Percentiles rank a stretch among this genome's conserved stretches.
Conservation (phyloP, 305 asterid species). For the Fraxinus albicans region DNA sequence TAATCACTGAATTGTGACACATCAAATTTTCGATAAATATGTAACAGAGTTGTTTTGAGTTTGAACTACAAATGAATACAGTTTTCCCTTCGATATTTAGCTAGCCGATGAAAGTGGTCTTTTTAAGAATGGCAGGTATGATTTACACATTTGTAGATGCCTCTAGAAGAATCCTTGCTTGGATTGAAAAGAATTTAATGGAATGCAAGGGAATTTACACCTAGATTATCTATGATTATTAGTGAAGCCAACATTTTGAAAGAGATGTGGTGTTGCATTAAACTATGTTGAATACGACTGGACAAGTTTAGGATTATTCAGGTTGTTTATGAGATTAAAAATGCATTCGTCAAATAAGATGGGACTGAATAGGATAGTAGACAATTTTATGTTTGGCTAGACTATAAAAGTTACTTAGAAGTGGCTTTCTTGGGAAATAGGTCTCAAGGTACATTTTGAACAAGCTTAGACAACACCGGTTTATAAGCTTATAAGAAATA, state of each 20-base stretch:
- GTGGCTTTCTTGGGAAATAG: neutral
- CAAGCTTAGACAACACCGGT: neutral
- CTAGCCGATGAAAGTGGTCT: neutral
- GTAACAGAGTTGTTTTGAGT: neutral
- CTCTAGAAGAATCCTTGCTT: neutral
- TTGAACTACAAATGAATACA: neutral
- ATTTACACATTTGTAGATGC: neutral
- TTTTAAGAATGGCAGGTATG: neutral
- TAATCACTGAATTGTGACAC: neutral
- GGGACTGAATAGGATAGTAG: neutral
- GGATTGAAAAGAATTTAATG: neutral
- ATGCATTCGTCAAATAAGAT: neutral
- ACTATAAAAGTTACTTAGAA: neutral
- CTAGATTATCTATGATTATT: neutral
- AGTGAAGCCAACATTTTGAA: neutral
- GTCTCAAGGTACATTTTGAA: neutral
- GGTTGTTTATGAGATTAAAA: neutral
- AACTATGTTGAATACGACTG: neutral
- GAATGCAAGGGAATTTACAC: neutral
- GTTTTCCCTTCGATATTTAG: neutral
- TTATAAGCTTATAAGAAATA: neutral
- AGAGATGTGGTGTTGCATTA: neutral
- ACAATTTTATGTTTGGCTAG: neutral
- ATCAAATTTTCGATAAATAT: neutral
- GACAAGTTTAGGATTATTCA: neutral